Evolutionary conservation across 2,329 filamentous ascomycete species (phyloP).

Genomic region (Fusarium sp.): DNA sequence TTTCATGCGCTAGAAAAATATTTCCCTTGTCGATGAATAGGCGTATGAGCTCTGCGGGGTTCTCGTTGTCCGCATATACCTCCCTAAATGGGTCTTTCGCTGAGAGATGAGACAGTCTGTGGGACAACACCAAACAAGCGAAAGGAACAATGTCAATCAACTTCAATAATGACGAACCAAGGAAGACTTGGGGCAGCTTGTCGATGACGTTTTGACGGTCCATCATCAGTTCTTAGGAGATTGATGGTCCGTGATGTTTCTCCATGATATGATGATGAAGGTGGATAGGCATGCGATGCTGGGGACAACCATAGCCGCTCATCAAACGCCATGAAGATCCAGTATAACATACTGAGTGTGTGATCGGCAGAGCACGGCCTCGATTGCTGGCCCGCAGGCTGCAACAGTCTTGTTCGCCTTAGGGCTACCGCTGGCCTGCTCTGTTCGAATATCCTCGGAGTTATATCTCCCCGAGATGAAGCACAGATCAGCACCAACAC

Average conservation of each 20-base stretch:
- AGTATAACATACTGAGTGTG: conserved; percentile 21
- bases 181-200: conserved; percentile 3
- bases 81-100: conserved; percentile 10
- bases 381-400: conserved; percentile 5
- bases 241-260: conserved; percentile 3
- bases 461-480: conserved; percentile 3
- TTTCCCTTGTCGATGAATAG: not conserved
- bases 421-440: not conserved
- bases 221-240: not conserved
- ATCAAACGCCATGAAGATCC: conserved; percentile 18
- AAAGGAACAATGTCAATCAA: not conserved
- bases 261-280: conserved; percentile 32
- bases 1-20: conserved; percentile 31
- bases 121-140: not conserved
- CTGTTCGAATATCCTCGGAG: not conserved
- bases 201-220: conserved; percentile 10
- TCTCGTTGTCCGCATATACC: conserved; percentile 1
- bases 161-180: not conserved
- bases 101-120: conserved; percentile 1
- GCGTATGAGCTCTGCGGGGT: conserved; percentile 12
- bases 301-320: conserved; percentile 5
- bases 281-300: conserved; percentile 20
- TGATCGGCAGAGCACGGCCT: conserved; percentile 19
- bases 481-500: conserved; percentile 3
- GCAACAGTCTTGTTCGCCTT: conserved; percentile 14